phyloP scores from a whole-genome alignment of 495 filamentous ascomycete species.

The Xanthoparmelia taractica region DNA sequence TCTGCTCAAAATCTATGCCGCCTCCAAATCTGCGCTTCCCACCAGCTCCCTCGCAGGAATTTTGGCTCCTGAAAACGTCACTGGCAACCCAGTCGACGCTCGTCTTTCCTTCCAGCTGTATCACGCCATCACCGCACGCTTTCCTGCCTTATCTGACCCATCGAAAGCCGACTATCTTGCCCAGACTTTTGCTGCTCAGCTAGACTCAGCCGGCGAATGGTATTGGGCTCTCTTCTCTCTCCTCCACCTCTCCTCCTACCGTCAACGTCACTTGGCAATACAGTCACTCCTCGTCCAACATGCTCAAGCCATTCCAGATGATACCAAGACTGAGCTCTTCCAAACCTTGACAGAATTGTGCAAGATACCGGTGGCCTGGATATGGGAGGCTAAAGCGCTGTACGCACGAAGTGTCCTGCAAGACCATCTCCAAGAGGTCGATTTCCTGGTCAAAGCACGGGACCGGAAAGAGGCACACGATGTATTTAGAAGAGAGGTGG shows the following conservation, averaged over 20 bases:
- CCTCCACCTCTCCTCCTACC: constrained; percentile 60
- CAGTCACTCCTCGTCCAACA: constrained; percentile 47
- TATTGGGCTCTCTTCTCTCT: constrained; percentile 64
- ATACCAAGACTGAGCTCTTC: constrained; percentile 47
- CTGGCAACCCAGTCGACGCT: constrained; percentile 59
- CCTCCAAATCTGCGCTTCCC: constrained; percentile 36
- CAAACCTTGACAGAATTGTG: constrained; percentile 50
- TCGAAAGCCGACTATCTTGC: constrained; percentile 56
- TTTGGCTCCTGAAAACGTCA: constrained; percentile 48
- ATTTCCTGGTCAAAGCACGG: constrained; percentile 65
- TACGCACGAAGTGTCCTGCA: constrained; percentile 60
- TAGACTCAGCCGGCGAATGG: constrained; percentile 62
- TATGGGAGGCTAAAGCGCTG: constrained; percentile 82
- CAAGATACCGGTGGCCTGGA: constrained; percentile 64
- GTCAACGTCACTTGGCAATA: constrained; percentile 57
- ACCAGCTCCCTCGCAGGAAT: constrained; percentile 49
- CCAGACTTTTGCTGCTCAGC: constrained; percentile 61
- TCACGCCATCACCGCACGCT: constrained; percentile 47
- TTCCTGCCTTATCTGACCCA: constrained; percentile 34
- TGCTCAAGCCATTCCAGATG: constrained; percentile 45
- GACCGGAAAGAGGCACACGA: constrained; percentile 75
- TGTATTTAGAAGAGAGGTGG: constrained; percentile 70
- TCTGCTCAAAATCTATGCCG: constrained; percentile 69
- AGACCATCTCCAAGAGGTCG: constrained; percentile 58
- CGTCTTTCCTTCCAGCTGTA: constrained; percentile 78